Evolutionary conservation across 495 filamentous ascomycete species (phyloP).

Genomic region (Ramalina intermedia): DNA sequence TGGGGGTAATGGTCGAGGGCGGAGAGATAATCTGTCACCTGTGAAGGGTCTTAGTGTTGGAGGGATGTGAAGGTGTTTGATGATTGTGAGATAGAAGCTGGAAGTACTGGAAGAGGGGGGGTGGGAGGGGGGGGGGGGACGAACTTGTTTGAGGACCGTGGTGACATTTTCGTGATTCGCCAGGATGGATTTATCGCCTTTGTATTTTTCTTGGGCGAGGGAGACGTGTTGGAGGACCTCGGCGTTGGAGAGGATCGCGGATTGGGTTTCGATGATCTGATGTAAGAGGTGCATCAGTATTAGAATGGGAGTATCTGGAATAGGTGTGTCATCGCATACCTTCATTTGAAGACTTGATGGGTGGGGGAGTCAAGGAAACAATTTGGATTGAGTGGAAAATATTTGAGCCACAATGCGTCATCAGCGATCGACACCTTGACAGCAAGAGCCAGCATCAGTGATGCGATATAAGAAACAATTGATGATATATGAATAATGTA

Average conservation of each 20-base stretch:
- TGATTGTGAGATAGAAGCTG: neutral
- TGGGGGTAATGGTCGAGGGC: conserved; percentile 10
- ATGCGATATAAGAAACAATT: too few species aligned
- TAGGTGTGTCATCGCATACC: neutral
- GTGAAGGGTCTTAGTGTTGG: conserved; percentile 12
- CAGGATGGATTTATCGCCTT: conserved; percentile 9
- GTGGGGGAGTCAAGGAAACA: too few species aligned
- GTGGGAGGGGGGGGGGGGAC: neutral
- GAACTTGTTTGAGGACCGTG: conserved; percentile 37
- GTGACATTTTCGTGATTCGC: conserved; percentile 33
- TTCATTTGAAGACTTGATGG: neutral
- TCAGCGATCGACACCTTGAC: too few species aligned
- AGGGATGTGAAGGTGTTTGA: neutral
- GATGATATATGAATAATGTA: neutral
- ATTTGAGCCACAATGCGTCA: too few species aligned
- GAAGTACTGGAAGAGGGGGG: conserved; percentile 13
- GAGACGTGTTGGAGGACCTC: conserved; percentile 47
- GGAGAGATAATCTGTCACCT: conserved; percentile 20
- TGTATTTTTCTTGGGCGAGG: conserved; percentile 16
- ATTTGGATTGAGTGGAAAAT: too few species aligned
- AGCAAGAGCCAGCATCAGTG: too few species aligned
- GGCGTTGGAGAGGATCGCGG: conserved; percentile 47
- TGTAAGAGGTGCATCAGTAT: neutral
- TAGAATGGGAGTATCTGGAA: too few species aligned
- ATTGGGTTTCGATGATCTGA: conserved; percentile 49